Base-by-base conservation (phyloP, 352 stramenopile species). In the Pythium phragmitis region DNA sequence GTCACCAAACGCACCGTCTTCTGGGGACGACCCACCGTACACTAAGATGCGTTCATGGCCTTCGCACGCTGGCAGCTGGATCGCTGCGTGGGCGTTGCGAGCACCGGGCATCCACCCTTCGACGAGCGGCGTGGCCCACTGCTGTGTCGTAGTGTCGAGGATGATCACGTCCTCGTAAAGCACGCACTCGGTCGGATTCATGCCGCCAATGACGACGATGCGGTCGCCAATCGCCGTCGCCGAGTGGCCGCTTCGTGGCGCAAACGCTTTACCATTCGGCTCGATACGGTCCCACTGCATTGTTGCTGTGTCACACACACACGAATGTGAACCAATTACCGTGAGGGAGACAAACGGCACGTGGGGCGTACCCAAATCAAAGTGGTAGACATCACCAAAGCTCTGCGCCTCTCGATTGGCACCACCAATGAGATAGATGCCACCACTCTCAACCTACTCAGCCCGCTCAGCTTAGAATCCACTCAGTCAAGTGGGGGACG, bases 221-320 rank as follows among this genome's bases (percentile, higher is more conserved):
- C 63, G 42, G 4, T 46, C 19, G 0, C 69, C 83, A 45, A 88
- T 48, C 5, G 76, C 71, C 16, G 90, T 65, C 1, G 81, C 70
- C 6, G 81, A 85, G 60, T 92, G 81, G 9, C 81, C 81, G 28
- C 81, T 91, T n/a, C 79, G 77, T 41, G 83, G 51, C n/a, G 68
- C 41, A 5, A 92, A 65, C n/a, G 30, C 16, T 8, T 43, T 19
- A 45, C 21, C 33, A 14, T 33, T 50, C 12, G 45, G 3, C 11
- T 30, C 16, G 19, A 57, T 57, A 19, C 41, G 11, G 14, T 26
- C 13, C 46, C 26, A 52, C 37, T 30, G 19, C 28, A 17, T 41
- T 23, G 37, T 36, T 1, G 19, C 14, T 52, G 19, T 33, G 2
- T 9, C 14, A 36, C 14, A 51, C 7, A 21, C 23, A 43, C 8